phyloP scores from a whole-genome alignment of 1,284 basidiomycete genomes.

The Fomes fomentarius region DNA sequence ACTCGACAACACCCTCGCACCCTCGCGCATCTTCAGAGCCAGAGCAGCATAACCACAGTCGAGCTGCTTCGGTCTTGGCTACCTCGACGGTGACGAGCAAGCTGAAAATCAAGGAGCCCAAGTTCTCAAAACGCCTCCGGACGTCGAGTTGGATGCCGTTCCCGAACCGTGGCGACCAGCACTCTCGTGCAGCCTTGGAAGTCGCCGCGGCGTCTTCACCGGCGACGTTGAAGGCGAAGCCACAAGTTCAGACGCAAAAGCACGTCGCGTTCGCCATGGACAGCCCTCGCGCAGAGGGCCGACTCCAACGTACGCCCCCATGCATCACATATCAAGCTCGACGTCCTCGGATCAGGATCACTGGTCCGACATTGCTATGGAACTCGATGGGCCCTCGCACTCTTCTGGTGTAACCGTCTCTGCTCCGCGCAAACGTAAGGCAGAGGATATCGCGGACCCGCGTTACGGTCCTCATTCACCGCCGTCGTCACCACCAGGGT shows the following conservation, averaged over 20 bases:
- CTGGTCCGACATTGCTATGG: conserved; percentile 4
- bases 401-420: background rate
- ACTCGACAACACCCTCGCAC: too few species aligned
- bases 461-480: background rate
- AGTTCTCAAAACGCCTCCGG: background rate
- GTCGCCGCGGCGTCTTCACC: background rate
- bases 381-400: conserved; percentile 5
- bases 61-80: background rate
- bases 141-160: conserved; percentile 1
- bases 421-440: background rate
- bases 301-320: conserved; percentile 6
- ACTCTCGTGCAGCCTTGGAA: background rate
- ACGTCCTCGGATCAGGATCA: background rate
- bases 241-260: conserved; percentile 3
- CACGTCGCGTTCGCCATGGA: conserved; percentile 15
- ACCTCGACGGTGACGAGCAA: background rate
- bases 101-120: background rate
- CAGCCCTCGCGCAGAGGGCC: background rate
- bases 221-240: background rate
- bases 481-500: background rate
- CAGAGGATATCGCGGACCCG: background rate
- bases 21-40: too few species aligned
- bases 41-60: too few species aligned
- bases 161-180: conserved; percentile 3
- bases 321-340: conserved; percentile 1